These are phyloP conservation scores for Yamadazyma insecticola DNA, from an alignment of 805 yeast genomes.

Conservation along the genomic window DNA sequence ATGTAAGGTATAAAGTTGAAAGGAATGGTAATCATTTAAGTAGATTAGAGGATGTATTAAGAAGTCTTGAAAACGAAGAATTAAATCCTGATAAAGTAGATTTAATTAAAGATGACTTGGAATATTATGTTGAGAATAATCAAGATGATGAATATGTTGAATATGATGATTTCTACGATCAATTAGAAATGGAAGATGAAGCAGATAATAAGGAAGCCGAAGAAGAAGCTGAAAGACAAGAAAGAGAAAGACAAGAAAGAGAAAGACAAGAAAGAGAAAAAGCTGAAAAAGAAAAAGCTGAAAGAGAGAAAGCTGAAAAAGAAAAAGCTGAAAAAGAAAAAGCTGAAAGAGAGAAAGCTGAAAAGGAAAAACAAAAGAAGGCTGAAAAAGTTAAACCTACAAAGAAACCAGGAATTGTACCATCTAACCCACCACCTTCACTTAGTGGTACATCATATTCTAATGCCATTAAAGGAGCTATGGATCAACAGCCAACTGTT, in stretches of 20 bases:
- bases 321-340: conserved; percentile 2
- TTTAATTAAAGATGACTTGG: conserved; percentile 81
- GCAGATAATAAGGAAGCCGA: conserved; percentile 17
- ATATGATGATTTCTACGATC: conserved; percentile 90
- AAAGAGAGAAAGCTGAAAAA: conserved; percentile 4
- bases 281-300: conserved; percentile 10
- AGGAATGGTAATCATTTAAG: conserved; percentile 77
- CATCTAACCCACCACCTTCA: conserved; percentile 1
- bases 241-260: conserved; percentile 4
- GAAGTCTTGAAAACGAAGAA: conserved; percentile 74
- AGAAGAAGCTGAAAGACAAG: conserved; percentile 8
- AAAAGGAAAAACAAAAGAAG: conserved; percentile 7
- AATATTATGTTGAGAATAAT: conserved; percentile 88
- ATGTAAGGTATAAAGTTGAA: conserved; percentile 57
- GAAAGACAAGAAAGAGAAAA: conserved; percentile 7
- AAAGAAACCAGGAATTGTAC: conserved; percentile 3
- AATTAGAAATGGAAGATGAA: conserved; percentile 57
- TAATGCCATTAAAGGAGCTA: conserved; percentile 7
- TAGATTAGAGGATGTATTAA: conserved; percentile 71
- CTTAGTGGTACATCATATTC: conserved; percentile 7
- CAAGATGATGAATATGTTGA: conserved; percentile 91
- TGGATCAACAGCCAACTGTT: conserved; percentile 3
- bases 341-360: conserved; percentile 5
- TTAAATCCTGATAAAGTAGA: conserved; percentile 74
- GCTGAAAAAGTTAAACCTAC: conserved; percentile 8